A percentile compares a stretch with the other conserved stretches of the same genome.
Conservation (phyloP, 345 rosid species). For the Boechera retrofracta region DNA sequence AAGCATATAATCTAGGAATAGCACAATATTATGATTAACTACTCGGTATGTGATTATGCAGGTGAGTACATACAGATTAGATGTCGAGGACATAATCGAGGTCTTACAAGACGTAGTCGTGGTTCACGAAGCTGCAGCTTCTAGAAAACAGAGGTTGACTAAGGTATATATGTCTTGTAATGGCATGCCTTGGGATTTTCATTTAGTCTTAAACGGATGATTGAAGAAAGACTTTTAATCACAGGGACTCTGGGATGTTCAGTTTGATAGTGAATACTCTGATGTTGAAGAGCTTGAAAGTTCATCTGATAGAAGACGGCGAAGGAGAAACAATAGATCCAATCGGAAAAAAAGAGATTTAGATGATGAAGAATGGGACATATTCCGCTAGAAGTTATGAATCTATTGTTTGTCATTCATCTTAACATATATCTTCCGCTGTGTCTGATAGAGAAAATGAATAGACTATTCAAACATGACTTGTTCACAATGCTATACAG, state of each 20-base stretch:
- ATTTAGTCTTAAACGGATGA: not conserved
- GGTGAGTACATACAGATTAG: conserved; percentile 87
- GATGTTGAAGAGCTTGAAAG: conserved; percentile 50
- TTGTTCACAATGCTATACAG: not conserved
- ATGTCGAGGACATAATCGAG: conserved; percentile 74
- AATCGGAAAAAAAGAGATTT: conserved; percentile 37
- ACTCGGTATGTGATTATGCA: conserved; percentile 42
- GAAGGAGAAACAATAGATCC: conserved; percentile 42
- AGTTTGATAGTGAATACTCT: conserved; percentile 52
- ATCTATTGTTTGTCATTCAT: not conserved
- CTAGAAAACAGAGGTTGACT: conserved; percentile 74
- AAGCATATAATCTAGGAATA: conserved; percentile 8
- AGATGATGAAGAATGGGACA: conserved; percentile 35
- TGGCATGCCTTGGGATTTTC: conserved; percentile 15
- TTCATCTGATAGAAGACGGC: conserved; percentile 36
- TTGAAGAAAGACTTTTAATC: conserved; percentile 4
- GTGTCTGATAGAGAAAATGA: not conserved
- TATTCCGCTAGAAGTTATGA: conserved; percentile 24
- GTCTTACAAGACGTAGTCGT: conserved; percentile 71
- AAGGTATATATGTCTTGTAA: conserved; percentile 54
- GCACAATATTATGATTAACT: not conserved
- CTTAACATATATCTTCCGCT: not conserved
- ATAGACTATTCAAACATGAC: not conserved
- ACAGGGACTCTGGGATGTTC: conserved; percentile 82
- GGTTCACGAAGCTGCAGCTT: conserved; percentile 78